A percentile compares a stretch with the other conserved stretches of the same genome.
These are phyloP conservation scores for Fusarium multiceps DNA, from an alignment of 2,329 filamentous ascomycete species.

Conservation along the genomic window DNA sequence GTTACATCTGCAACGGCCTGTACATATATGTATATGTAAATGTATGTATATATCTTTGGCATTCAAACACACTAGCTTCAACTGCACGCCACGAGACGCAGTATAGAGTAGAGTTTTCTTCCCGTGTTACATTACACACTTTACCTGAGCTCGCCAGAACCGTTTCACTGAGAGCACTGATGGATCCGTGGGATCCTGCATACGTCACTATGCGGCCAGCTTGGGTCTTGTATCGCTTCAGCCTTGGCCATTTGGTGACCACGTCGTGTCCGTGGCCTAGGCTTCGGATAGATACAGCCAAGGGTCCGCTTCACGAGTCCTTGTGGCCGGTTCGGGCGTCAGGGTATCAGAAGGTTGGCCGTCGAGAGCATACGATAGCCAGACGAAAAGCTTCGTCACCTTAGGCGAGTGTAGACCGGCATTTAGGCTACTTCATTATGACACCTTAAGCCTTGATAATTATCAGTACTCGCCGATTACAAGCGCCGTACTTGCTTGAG, in stretches of 20 bases:
- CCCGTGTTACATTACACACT: conserved; percentile 7
- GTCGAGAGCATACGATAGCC: not conserved
- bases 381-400: not conserved
- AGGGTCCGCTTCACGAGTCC: conserved; percentile 21
- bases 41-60: conserved; percentile 35
- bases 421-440: not conserved
- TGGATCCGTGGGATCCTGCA: conserved; percentile 35
- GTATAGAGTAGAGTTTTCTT: conserved; percentile 6
- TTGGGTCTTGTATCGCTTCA: conserved; percentile 34
- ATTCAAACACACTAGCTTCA: conserved; percentile 27
- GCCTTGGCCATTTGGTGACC: conserved; percentile 40
- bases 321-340: conserved; percentile 6
- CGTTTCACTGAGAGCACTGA: conserved; percentile 17
- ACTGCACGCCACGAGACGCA: conserved; percentile 32
- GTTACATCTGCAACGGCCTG: conserved; percentile 33
- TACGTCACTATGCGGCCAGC: conserved; percentile 42
- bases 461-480: not conserved
- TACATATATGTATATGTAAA: conserved; percentile 35
- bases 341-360: not conserved
- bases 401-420: not conserved
- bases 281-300: conserved; percentile 27
- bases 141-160: not conserved
- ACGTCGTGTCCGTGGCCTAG: conserved; percentile 32
- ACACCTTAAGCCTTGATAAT: not conserved
- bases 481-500: conserved; percentile 21